Evolutionary conservation across 2,329 filamentous ascomycete genomes (phyloP).

Genomic region (Trichoderma koningii): DNA sequence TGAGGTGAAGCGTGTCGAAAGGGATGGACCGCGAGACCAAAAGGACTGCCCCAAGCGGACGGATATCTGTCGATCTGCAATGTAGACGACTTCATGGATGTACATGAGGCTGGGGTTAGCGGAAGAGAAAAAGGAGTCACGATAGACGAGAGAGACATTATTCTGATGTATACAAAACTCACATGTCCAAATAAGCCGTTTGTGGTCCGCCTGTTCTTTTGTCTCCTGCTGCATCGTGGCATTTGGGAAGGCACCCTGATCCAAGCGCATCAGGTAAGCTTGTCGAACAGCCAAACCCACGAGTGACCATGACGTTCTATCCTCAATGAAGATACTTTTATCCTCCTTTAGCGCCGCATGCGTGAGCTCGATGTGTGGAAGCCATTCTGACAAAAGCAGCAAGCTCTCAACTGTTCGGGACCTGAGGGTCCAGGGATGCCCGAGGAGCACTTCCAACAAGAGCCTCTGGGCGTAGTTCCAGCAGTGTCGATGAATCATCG

Average conservation of each 20-base stretch:
- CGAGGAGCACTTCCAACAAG: not conserved
- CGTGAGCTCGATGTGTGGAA: not conserved
- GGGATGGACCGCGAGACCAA: slow-evolving; percentile 12
- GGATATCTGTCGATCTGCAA: slow-evolving; percentile 21
- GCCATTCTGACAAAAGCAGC: slow-evolving; percentile 11
- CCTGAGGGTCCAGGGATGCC: slow-evolving; percentile 1
- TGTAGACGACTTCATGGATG: not conserved
- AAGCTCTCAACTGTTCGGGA: slow-evolving; percentile 7
- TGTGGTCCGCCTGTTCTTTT: not conserved
- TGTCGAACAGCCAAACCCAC: slow-evolving; percentile 12
- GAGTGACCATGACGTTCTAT: slow-evolving; percentile 12
- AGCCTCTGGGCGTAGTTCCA: slow-evolving; percentile 13
- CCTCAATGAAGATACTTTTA: slow-evolving; percentile 14
- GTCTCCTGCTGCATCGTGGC: not conserved
- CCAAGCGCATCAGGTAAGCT: slow-evolving; percentile 6
- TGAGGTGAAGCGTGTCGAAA: slow-evolving; percentile 1
- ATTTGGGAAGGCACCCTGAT: slow-evolving; percentile 10
- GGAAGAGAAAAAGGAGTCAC: not conserved
- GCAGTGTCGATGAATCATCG: not conserved
- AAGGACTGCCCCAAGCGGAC: slow-evolving; percentile 18
- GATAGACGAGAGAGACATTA: not conserved
- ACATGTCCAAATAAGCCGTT: slow-evolving; percentile 15
- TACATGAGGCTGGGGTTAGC: too few species aligned
- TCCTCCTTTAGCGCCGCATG: not conserved
- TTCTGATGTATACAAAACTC: not conserved